phyloP scores from a whole-genome alignment of 495 filamentous ascomycete genomes.

The Barbatosphaeria neglecta region DNA sequence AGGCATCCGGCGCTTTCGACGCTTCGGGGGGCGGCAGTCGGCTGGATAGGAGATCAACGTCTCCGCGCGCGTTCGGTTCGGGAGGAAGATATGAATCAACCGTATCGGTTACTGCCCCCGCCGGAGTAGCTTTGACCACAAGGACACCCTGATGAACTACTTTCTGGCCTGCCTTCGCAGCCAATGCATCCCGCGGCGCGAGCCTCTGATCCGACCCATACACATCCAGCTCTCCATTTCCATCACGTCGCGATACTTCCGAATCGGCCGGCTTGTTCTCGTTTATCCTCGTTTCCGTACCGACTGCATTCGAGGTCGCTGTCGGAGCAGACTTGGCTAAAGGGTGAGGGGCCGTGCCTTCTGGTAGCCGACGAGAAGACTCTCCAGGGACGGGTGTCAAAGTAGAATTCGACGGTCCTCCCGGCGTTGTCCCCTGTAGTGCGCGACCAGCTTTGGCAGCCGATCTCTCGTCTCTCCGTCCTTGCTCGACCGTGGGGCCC shows the following conservation, averaged over 20 bases:
- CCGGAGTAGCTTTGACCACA: neutral
- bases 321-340: neutral
- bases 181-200: neutral
- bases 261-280: no score
- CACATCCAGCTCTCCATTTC: no score
- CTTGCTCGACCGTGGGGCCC: neutral
- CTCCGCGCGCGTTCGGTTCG: neutral
- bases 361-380: neutral
- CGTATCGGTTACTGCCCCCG: conserved; percentile 6
- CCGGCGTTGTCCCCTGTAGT: neutral
- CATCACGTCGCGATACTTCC: no score
- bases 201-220: neutral
- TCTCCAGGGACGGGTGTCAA: neutral
- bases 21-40: conserved; percentile 6
- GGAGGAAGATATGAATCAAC: conserved; percentile 2
- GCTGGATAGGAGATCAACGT: neutral
- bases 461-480: neutral
- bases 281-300: no score
- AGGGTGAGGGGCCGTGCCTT: no score
- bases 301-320: no score
- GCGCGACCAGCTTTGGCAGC: neutral
- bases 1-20: conserved; percentile 18
- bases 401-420: neutral
- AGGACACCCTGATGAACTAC: neutral
- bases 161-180: neutral